phyloP scores from a whole-genome alignment of 192 early-diverging fungal species.

The Backusella circina region DNA sequence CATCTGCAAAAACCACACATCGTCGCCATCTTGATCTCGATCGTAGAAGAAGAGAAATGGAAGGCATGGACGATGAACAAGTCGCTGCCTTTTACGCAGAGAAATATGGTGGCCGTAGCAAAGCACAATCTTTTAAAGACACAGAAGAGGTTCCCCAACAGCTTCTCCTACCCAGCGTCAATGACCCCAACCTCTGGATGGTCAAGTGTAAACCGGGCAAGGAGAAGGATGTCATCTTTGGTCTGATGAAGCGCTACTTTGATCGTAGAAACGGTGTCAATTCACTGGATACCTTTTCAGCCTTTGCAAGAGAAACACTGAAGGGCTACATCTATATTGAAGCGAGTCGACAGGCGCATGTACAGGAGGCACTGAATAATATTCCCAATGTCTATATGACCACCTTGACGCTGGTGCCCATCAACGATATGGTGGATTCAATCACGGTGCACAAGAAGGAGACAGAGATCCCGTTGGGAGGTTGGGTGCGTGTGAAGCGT shows the following conservation, averaged over 20 bases:
- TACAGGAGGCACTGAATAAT: slow-evolving; percentile 51
- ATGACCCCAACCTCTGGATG: slow-evolving; percentile 92
- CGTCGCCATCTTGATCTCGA: slow-evolving; percentile 72
- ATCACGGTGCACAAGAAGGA: slow-evolving; percentile 71
- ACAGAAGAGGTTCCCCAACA: slow-evolving; percentile 68
- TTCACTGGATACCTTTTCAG: slow-evolving; percentile 73
- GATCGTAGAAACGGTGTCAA: slow-evolving; percentile 58
- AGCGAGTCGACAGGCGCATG: slow-evolving; percentile 72
- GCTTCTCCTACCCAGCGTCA: slow-evolving; percentile 78
- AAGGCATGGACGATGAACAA: slow-evolving; percentile 80
- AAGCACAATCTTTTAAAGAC: slow-evolving; percentile 40
- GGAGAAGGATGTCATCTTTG: slow-evolving; percentile 84
- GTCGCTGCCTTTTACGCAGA: slow-evolving; percentile 72
- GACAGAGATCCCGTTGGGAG: slow-evolving; percentile 56
- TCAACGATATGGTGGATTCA: slow-evolving; percentile 89
- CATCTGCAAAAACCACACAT: slow-evolving; percentile 53
- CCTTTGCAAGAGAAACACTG: slow-evolving; percentile 79
- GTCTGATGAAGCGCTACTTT: slow-evolving; percentile 72
- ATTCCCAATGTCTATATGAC: slow-evolving; percentile 71
- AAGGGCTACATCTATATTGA: slow-evolving; percentile 94
- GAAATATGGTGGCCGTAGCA: slow-evolving; percentile 66
- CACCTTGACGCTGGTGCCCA: slow-evolving; percentile 78
- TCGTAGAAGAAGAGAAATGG: slow-evolving; percentile 56
- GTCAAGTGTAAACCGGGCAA: slow-evolving; percentile 81
- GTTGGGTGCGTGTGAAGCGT: slow-evolving; percentile 88